A percentile compares a stretch with the other conserved stretches of the same genome.
phyloP scores from a whole-genome alignment of 352 stramenopile species.

The Phytophthora idaei region DNA sequence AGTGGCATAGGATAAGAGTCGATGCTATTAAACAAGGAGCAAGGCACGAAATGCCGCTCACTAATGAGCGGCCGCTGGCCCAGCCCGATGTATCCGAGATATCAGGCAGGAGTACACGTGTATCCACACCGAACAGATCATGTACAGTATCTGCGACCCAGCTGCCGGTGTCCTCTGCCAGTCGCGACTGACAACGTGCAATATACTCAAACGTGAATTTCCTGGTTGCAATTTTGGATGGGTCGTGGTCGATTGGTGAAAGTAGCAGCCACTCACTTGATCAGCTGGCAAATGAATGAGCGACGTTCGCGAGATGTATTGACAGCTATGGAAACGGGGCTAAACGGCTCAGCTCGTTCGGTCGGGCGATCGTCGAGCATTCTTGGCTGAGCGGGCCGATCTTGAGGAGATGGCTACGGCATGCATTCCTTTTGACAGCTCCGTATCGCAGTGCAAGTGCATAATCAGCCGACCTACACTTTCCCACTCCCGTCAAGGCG shows the following conservation, averaged over 20 bases:
- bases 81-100: slow-evolving; percentile 24
- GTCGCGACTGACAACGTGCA: not conserved
- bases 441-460: not conserved
- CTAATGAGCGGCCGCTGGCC: not conserved
- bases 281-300: slow-evolving; percentile 1
- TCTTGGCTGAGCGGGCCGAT: not conserved
- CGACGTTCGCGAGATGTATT: not conserved
- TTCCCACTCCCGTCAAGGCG: no score
- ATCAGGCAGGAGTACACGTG: not conserved
- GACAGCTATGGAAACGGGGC: not conserved
- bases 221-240: not conserved
- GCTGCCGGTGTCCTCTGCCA: slow-evolving; percentile 17
- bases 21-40: no score
- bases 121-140: not conserved
- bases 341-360: no score
- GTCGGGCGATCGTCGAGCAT: not conserved
- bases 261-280: not conserved
- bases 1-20: no score
- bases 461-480: no score
- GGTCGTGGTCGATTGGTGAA: not conserved
- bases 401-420: not conserved
- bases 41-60: not conserved
- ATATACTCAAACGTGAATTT: not conserved
- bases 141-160: slow-evolving; percentile 4
- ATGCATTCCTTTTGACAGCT: not conserved